phyloP scores from a whole-genome alignment of 257 asterid genomes.

The Solanum gandarillasii region DNA sequence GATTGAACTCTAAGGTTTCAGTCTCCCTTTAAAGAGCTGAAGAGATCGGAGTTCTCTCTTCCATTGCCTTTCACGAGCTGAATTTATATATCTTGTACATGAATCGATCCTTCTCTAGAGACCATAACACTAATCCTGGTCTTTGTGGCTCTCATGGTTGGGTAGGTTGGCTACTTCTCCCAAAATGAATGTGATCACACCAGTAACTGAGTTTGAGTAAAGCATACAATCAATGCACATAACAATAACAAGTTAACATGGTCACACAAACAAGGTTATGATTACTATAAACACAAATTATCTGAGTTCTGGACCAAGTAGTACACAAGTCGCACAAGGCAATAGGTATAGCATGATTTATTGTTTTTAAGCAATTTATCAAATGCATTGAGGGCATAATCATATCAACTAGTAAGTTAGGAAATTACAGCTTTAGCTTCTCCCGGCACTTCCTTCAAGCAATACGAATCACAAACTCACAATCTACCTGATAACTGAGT shows the following conservation, averaged over 20 bases:
- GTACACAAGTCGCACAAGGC: background rate
- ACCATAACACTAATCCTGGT: background rate
- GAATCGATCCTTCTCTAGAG: background rate
- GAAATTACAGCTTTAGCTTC: background rate
- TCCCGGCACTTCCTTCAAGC: background rate
- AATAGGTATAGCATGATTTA: background rate
- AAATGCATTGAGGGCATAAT: background rate
- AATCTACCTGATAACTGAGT: background rate
- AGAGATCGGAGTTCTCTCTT: background rate
- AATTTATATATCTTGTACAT: background rate
- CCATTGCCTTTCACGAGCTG: background rate
- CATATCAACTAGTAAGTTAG: background rate
- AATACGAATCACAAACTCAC: background rate
- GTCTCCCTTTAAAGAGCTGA: background rate
- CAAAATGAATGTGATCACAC: background rate
- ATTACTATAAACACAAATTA: background rate
- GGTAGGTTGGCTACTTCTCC: background rate
- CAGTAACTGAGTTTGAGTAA: background rate
- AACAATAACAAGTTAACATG: background rate
- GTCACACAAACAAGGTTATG: background rate
- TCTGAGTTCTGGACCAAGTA: background rate
- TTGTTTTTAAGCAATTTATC: background rate
- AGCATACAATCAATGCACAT: background rate
- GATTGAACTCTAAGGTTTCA: background rate
- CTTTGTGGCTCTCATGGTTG: background rate